These are phyloP conservation scores for Macaranga tanarius DNA, from an alignment of 441 rosid genomes.

Conservation along the genomic window DNA sequence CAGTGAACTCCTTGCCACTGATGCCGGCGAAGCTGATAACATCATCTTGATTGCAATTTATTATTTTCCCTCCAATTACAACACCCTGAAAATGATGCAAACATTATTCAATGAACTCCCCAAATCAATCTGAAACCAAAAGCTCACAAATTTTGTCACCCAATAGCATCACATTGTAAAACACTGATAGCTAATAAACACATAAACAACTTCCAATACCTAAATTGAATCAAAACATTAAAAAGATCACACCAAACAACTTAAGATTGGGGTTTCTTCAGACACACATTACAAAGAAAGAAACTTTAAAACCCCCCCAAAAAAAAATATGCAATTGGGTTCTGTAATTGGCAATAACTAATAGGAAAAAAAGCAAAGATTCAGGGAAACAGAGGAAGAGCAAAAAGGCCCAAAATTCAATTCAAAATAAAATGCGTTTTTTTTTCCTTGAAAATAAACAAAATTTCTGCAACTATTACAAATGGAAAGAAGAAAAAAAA, in stretches of 20 bases:
- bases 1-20: slow-evolving; percentile 68
- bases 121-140: no score
- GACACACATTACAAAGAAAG: neutral
- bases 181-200: neutral
- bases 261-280: neutral
- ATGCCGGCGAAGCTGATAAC: slow-evolving; percentile 55
- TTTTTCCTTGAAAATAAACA: neutral
- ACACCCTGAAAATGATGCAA: slow-evolving; percentile 15
- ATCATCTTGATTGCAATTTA: slow-evolving; percentile 38
- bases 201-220: slow-evolving; percentile 12
- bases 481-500: neutral
- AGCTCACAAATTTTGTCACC: neutral
- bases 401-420: neutral
- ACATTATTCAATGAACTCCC: no score
- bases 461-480: neutral
- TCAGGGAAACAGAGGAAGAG: neutral
- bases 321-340: slow-evolving; percentile 6
- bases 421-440: neutral
- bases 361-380: neutral
- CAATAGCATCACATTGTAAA: neutral
- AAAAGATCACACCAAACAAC: neutral
- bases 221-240: slow-evolving; percentile 7
- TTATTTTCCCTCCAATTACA: slow-evolving; percentile 13
- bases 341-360: neutral
- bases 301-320: neutral